Evolutionary conservation across 176 grass and related monocot species (phyloP).

Genomic region (Tillandsia fasciculata): DNA sequence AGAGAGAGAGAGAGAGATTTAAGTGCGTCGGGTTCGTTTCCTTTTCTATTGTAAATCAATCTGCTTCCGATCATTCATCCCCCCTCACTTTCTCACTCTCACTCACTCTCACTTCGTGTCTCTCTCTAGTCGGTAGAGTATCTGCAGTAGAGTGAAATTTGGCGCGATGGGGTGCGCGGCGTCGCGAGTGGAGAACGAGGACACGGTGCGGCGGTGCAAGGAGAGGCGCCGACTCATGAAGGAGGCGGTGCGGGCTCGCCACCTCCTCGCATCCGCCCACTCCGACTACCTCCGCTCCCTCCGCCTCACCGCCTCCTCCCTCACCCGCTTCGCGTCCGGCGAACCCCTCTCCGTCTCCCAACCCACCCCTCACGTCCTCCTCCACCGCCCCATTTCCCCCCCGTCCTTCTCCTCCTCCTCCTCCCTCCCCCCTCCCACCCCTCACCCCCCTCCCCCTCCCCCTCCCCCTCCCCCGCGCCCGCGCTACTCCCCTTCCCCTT

Average conservation of each 20-base stretch:
- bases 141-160: too few species aligned
- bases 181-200: constrained; percentile 90
- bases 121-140: constrained; percentile 7
- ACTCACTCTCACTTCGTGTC: not conserved
- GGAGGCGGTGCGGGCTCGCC: constrained; percentile 65
- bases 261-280: constrained; percentile 82
- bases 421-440: constrained; percentile 17
- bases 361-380: constrained; percentile 66
- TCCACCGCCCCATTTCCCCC: constrained; percentile 38
- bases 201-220: constrained; percentile 96
- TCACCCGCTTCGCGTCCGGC: constrained; percentile 69
- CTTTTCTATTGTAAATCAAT: constrained; percentile 1
- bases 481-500: constrained; percentile 16
- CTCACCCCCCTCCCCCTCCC: constrained; percentile 8
- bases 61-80: not conserved
- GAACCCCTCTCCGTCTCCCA: constrained; percentile 81
- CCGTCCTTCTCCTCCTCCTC: constrained; percentile 16
- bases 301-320: constrained; percentile 54
- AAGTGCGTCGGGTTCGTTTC: not conserved
- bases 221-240: constrained; percentile 88
- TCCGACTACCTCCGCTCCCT: constrained; percentile 88
- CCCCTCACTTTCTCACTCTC: not conserved
- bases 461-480: constrained; percentile 22
- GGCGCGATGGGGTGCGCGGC: constrained; percentile 72
- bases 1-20: too few species aligned